phyloP scores from a whole-genome alignment of 2,329 filamentous ascomycete species.

The Pestalotiopsis sp. region DNA sequence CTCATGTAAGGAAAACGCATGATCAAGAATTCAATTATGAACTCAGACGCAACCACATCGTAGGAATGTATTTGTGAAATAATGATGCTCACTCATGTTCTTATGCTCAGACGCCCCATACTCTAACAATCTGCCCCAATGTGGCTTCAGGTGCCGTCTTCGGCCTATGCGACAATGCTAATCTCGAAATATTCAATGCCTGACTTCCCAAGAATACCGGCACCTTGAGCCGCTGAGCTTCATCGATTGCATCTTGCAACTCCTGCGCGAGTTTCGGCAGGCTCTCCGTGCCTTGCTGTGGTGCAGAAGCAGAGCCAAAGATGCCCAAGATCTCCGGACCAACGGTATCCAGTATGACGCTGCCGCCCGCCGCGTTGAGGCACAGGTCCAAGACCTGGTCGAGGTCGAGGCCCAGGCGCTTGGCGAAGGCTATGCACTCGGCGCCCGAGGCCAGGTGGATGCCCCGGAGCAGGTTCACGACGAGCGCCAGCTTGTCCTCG shows the following conservation, averaged over 20 bases:
- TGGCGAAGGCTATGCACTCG: constrained; percentile 45
- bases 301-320: constrained; percentile 28
- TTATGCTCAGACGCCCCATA: constrained; percentile 26
- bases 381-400: constrained; percentile 49
- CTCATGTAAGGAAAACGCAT: background rate
- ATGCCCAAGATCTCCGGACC: constrained; percentile 42
- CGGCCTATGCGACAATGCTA: constrained; percentile 28
- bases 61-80: background rate
- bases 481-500: constrained; percentile 39
- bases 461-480: constrained; percentile 42
- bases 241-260: constrained; percentile 41
- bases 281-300: constrained; percentile 21
- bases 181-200: constrained; percentile 39
- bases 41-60: background rate
- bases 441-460: constrained; percentile 47
- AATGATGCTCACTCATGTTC: background rate
- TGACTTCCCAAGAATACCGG: constrained; percentile 43
- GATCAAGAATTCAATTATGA: background rate
- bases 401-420: constrained; percentile 43
- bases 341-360: constrained; percentile 37
- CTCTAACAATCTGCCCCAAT: constrained; percentile 26
- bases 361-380: constrained; percentile 48
- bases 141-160: constrained; percentile 22
- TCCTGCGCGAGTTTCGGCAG: constrained; percentile 33
- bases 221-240: constrained; percentile 44